A percentile compares a stretch with the other conserved stretches of the same genome.
Conservation (phyloP, 768 basidiomycete species). For the Lactarius evosmus region DNA sequence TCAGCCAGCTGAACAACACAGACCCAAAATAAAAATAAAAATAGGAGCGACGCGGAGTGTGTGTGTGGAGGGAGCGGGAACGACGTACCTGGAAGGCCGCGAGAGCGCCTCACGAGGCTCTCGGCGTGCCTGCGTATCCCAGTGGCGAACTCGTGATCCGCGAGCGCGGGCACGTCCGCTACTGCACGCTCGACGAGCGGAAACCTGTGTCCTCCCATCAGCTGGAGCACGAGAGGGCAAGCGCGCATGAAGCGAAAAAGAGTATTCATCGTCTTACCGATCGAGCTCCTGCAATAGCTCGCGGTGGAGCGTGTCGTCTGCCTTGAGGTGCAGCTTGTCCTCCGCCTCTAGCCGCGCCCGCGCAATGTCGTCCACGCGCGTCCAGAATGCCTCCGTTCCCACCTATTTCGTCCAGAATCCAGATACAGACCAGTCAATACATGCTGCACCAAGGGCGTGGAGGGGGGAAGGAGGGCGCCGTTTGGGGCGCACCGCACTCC, state of each 20-base stretch:
- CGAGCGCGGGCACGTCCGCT: conserved; percentile 23
- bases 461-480: too few relatives aligned
- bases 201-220: background rate
- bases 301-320: conserved; percentile 48
- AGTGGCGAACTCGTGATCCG: conserved; percentile 18
- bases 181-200: conserved; percentile 24
- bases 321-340: conserved; percentile 45
- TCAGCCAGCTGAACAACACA: too few relatives aligned
- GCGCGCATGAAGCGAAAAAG: background rate
- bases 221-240: background rate
- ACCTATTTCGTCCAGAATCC: conserved; percentile 37
- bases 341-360: conserved; percentile 50
- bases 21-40: too few relatives aligned
- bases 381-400: conserved; percentile 46
- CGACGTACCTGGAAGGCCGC: conserved; percentile 4
- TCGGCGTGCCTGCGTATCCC: conserved; percentile 23
- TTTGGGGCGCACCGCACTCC: conserved; percentile 43
- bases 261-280: conserved; percentile 46
- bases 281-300: conserved; percentile 69
- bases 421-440: background rate
- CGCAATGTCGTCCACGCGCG: conserved; percentile 56
- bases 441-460: background rate
- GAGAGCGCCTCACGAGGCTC: conserved; percentile 14
- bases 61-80: too few relatives aligned
- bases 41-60: background rate